Evolutionary conservation across 2,329 filamentous ascomycete genomes (phyloP).

Genomic region (Coleophoma cylindrospora): DNA sequence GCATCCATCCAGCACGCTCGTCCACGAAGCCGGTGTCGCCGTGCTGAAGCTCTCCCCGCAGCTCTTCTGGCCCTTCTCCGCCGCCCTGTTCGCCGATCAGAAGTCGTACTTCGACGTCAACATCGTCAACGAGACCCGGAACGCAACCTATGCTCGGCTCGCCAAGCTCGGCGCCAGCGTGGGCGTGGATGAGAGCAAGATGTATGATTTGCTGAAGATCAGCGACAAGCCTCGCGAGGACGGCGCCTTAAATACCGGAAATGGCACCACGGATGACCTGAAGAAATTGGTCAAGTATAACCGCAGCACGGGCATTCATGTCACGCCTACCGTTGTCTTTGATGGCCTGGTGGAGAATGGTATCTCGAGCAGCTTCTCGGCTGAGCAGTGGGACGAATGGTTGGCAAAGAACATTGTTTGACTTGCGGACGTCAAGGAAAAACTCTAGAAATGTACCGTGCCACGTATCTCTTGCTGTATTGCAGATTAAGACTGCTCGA

Average conservation of each 20-base stretch:
- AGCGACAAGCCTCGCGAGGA: constrained; percentile 61
- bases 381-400: constrained; percentile 72
- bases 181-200: constrained; percentile 64
- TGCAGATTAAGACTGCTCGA: no score
- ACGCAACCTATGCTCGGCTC: constrained; percentile 76
- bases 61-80: constrained; percentile 78
- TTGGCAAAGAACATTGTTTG: constrained; percentile 23
- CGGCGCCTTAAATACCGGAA: constrained; percentile 71
- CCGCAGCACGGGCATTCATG: constrained; percentile 76
- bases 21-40: constrained; percentile 79
- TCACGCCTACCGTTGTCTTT: constrained; percentile 86
- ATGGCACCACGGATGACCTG: constrained; percentile 77
- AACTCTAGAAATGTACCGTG: no score
- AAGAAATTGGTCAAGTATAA: constrained; percentile 80
- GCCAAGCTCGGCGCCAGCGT: constrained; percentile 65
- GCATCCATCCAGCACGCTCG: constrained; percentile 81
- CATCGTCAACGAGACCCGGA: constrained; percentile 79
- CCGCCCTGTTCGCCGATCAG: constrained; percentile 47
- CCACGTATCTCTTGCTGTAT: no score
- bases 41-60: constrained; percentile 64
- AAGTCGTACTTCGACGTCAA: constrained; percentile 77
- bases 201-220: constrained; percentile 67
- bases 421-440: constrained; percentile 3
- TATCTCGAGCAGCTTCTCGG: constrained; percentile 73
- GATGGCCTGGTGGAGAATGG: constrained; percentile 77